phyloP scores from a whole-genome alignment of 202 grass and related monocot species.

The Panicum virgatum region DNA sequence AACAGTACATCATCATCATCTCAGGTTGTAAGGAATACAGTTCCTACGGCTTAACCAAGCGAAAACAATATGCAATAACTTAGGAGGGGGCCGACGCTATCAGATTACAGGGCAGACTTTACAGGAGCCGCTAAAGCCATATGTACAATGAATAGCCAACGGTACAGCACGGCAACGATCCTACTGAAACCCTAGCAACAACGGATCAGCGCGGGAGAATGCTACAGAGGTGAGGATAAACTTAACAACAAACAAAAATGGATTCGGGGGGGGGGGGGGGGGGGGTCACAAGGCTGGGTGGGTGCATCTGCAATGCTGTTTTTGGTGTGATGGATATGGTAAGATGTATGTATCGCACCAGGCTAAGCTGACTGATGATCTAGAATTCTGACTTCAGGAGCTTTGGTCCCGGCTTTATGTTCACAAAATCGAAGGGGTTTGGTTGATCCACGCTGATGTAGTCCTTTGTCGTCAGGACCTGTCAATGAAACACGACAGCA shows the following conservation, averaged over 20 bases:
- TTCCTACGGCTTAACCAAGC: conserved; percentile 8
- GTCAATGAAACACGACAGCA: conserved; percentile 14
- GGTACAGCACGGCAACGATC: conserved; percentile 34
- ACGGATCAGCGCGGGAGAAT: conserved; percentile 46
- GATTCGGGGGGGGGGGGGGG: too few relatives aligned
- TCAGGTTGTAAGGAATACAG: conserved; percentile 22
- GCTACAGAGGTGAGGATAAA: conserved; percentile 40
- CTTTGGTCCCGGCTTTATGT: conserved; percentile 79
- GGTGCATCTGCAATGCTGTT: conserved; percentile 30
- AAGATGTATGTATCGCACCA: conserved; percentile 44
- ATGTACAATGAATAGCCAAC: conserved; percentile 60
- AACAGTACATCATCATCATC: conserved; percentile 7
- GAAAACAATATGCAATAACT: conserved; percentile 29
- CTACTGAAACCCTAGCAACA: conserved; percentile 41
- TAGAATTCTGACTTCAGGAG: conserved; percentile 97
- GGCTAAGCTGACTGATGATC: conserved; percentile 18
- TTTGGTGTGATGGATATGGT: conserved; percentile 45
- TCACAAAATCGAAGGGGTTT: conserved; percentile 63
- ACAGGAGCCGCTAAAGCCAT: conserved; percentile 57
- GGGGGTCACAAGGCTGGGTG: conserved; percentile 14
- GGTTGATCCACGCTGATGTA: conserved; percentile 86
- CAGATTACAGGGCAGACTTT: conserved; percentile 62
- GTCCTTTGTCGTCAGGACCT: conserved; percentile 93
- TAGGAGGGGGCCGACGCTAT: conserved; percentile 22
- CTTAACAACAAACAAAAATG: conserved; percentile 49